Conservation (phyloP, 2,329 filamentous ascomycete genomes). For the Penicillium hesseltinei region DNA sequence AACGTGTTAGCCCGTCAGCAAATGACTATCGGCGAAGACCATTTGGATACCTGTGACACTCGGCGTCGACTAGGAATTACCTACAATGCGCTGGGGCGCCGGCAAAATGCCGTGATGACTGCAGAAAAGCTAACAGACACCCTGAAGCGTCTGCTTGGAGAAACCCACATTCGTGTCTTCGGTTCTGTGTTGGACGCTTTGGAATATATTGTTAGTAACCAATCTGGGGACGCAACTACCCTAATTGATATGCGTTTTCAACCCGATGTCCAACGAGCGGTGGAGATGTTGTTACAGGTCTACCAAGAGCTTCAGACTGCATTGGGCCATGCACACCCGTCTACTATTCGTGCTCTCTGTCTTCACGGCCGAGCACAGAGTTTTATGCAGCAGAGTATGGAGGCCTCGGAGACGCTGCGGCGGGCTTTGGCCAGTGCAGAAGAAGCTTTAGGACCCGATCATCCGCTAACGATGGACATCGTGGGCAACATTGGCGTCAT, state of each 20-base stretch:
- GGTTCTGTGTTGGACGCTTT: constrained; percentile 21
- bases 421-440: constrained; percentile 30
- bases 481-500: constrained; percentile 31
- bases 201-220: constrained; percentile 26
- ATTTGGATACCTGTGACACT: constrained; percentile 31
- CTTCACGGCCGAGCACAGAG: constrained; percentile 24
- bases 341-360: constrained; percentile 26
- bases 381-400: constrained; percentile 17
- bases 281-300: constrained; percentile 15
- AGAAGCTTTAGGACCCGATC: constrained; percentile 26
- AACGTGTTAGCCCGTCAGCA: constrained; percentile 35
- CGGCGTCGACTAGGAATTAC: constrained; percentile 28
- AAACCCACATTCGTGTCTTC: constrained; percentile 29
- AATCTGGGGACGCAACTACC: constrained; percentile 7
- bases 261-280: constrained; percentile 17
- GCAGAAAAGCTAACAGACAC: constrained; percentile 24
- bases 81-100: constrained; percentile 23
- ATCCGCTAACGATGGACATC: constrained; percentile 28
- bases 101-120: constrained; percentile 24
- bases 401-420: constrained; percentile 31
- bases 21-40: constrained; percentile 33
- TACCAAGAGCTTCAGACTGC: constrained; percentile 22
- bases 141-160: constrained; percentile 25
- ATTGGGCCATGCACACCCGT: constrained; percentile 24
- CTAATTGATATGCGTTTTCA: constrained; percentile 12